Base-by-base conservation (phyloP, 169 alveolate species). In the Cyclospora cayetanensis region DNA sequence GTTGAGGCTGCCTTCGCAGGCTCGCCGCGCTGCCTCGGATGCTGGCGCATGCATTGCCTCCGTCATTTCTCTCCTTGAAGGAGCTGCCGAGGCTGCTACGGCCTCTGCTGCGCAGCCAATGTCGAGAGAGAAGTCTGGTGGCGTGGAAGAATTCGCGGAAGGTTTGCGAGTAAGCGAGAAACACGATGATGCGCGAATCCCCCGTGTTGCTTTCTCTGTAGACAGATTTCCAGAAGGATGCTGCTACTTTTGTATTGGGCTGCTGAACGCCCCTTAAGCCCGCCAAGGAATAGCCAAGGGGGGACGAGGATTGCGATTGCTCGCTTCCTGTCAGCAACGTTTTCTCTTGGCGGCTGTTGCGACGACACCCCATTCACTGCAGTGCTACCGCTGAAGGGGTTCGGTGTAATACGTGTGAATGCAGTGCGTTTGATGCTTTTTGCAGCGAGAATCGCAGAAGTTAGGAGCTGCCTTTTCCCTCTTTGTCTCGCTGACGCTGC, bases 21-120 rank as follows among this genome's bases (percentile, higher is more conserved):
- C 85, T 22, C 63, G 85, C 85, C 85, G 55, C 4, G 85, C 85
- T 46, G 85, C 85, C 55, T 18, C 25, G 18, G 85, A 74, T 20
- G 37, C 85, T 18, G 85, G 29, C 41, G 85, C 65, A 29, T 74
- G 52, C 37, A 74, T 74, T 42, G 34, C 85, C 4, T 25, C 85
- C 37, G 37, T 74, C 37, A 41, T 29, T 7, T 74, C 85, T 4
- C 9, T 74, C 25, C 65, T 74, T 3, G 65, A 74, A 46, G 18
- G 37, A n/a, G 63, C 85, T 12, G 85, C 65, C 42, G 65, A 31
- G 20, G 85, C 85, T 4, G 85, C 20, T 74, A 63, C 41, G 37
- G 72, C 27, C 31, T 55, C 65, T 41, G 37, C 39, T 70, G 83
- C 83, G 25, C n/a, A 37, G 31, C 63, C 65, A 29, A 11, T 22